phyloP scores from a whole-genome alignment of 2,329 filamentous ascomycete species.

The Aureobasidium zeae region DNA sequence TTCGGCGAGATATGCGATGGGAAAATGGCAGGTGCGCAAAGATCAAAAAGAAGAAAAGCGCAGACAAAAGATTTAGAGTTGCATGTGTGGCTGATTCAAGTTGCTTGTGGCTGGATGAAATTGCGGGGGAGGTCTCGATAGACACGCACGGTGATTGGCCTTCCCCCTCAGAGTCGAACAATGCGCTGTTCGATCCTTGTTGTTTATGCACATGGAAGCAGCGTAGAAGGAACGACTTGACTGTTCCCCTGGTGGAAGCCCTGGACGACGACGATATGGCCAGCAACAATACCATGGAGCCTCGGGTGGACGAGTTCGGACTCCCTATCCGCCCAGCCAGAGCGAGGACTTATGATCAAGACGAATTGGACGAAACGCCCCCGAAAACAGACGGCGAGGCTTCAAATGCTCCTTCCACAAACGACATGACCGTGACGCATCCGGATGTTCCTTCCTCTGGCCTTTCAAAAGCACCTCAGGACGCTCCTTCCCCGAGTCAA shows the following conservation, averaged over 20 bases:
- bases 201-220: too few species aligned
- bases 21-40: background rate
- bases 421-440: too few species aligned
- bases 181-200: background rate
- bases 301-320: conserved; percentile 30
- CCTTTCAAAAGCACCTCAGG: too few species aligned
- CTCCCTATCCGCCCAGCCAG: conserved; percentile 27
- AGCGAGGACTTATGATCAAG: conserved; percentile 24
- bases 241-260: background rate
- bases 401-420: conserved; percentile 1
- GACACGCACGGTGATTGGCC: too few species aligned
- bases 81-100: background rate
- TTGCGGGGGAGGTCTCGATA: background rate
- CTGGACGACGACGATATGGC: background rate
- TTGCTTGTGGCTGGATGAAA: background rate
- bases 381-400: conserved; percentile 16
- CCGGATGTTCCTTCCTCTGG: too few species aligned
- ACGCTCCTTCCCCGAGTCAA: background rate
- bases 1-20: background rate
- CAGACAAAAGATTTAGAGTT: conserved; percentile 11
- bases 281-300: background rate
- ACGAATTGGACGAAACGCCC: too few species aligned
- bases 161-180: too few species aligned
- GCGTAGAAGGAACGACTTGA: too few species aligned
- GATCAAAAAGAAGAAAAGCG: background rate